Evolutionary conservation across 2,329 filamentous ascomycete species (phyloP), one percentile per base, ranked within the genome.

Genomic region (Botrytis squamosa): DNA sequence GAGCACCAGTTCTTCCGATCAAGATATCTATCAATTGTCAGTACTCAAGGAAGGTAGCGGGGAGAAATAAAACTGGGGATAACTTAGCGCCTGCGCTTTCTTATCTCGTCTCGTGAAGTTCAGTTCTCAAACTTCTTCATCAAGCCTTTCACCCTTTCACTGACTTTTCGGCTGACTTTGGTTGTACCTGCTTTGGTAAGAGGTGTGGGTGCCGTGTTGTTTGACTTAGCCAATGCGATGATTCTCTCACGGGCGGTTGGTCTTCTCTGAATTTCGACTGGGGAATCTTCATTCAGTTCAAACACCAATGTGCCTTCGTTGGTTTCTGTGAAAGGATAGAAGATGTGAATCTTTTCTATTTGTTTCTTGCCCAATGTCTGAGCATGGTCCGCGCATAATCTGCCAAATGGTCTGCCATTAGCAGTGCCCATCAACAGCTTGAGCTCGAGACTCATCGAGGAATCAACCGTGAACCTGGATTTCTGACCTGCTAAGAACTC

Each of bases 351-450:
- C 9, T 33, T 57, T 2, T 29, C 36, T 1, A 68, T 25, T 6
- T 22, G 14, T 5, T 68, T 68, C 42, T 33, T 44, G 1, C 46
- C 65, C 25, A 68, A 55, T 22, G 33, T 40, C 16, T 55, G 6
- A 3, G 36, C 65, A 25, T 68, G 65, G 52, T 68, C 65, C 46
- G 65, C 49, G 5, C 65, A 68, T 49, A 68, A 14, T 14, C 46
- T 40, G 7, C 16, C 65, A 16, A 68, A 25, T 5, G 46, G 25
- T 29, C 36, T n/a, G 20, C 46, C 65, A 22, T 68, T 68, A 6
- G 16, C 46, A 16, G 46, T 68, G 1, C 65, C 65, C 3, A 55
- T 9, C 9, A 68, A 29, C 36, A 68, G 42, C 49, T n/a, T 40
- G 36, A 68, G 55, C 33, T n/a, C 22, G 4, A 40, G 22, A 42